These are phyloP conservation scores for Xylaria sp. DNA, from an alignment of 2,329 filamentous ascomycete species.

Conservation along the genomic window DNA sequence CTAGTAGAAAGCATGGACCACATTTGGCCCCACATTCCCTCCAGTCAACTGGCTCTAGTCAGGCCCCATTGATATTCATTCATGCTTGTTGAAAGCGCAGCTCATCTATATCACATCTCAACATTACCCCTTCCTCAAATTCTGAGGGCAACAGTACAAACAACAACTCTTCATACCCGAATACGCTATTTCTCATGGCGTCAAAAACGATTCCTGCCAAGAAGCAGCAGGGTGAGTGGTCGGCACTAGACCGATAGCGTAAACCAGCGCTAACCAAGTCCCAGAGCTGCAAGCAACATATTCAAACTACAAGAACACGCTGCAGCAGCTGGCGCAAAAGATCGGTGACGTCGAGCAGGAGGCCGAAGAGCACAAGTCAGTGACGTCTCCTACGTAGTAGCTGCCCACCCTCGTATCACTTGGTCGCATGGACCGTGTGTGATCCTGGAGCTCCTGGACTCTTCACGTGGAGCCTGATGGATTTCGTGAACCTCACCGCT, in stretches of 20 bases:
- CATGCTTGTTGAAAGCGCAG: conserved; percentile 21
- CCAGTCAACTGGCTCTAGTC: conserved; percentile 39
- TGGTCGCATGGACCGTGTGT: conserved; percentile 3
- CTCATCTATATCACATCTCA: conserved; percentile 24
- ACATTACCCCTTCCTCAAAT: conserved; percentile 13
- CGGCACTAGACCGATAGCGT: not conserved
- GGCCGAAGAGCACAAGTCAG: conserved; percentile 96
- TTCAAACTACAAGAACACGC: conserved; percentile 77
- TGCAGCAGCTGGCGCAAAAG: conserved; percentile 94
- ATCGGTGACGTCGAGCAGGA: conserved; percentile 98
- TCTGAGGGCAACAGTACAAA: conserved; percentile 4
- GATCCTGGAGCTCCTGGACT: conserved; percentile 34
- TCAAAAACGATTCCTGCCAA: conserved; percentile 67
- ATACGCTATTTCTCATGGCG: conserved; percentile 55
- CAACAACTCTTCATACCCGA: not conserved
- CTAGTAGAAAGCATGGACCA: conserved; percentile 44
- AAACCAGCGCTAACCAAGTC: conserved; percentile 38
- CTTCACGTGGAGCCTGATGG: conserved; percentile 40
- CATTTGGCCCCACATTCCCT: conserved; percentile 43
- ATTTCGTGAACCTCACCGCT: conserved; percentile 47
- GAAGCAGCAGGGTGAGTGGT: conserved; percentile 75
- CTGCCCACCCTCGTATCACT: conserved; percentile 37
- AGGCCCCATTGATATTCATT: conserved; percentile 12
- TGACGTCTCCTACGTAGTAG: conserved; percentile 38
- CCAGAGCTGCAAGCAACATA: conserved; percentile 84